These are phyloP conservation scores for Ustilago esculenta DNA, from an alignment of 1,284 basidiomycete genomes.

Conservation along the genomic window DNA sequence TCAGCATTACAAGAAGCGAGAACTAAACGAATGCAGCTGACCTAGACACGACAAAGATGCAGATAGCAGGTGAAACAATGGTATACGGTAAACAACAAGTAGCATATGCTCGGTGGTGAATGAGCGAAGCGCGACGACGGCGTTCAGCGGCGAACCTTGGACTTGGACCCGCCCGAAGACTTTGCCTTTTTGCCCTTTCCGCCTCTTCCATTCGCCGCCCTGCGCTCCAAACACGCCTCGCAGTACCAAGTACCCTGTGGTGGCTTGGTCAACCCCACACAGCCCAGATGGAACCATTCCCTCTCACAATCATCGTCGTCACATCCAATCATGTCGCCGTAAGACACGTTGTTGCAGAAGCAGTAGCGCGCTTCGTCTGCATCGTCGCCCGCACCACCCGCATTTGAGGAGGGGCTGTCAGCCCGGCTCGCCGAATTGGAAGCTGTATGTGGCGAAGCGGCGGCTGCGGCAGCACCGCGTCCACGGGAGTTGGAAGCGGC, in stretches of 20 bases:
- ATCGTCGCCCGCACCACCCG: slow-evolving; percentile 47
- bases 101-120: neutral
- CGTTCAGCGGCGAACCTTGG: slow-evolving; percentile 35
- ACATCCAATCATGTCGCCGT: slow-evolving; percentile 97
- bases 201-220: slow-evolving; percentile 34
- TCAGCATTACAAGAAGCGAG: neutral
- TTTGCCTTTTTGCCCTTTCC: slow-evolving; percentile 40
- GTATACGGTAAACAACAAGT: neutral
- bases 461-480: slow-evolving; percentile 21
- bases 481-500: slow-evolving; percentile 30
- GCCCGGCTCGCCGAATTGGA: slow-evolving; percentile 32
- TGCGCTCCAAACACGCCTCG: slow-evolving; percentile 62
- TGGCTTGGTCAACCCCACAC: slow-evolving; percentile 74
- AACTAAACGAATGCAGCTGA: slow-evolving; percentile 1
- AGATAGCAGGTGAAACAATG: neutral
- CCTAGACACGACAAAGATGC: too few relatives aligned
- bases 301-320: slow-evolving; percentile 86
- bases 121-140: too few relatives aligned
- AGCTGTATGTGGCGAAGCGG: slow-evolving; percentile 28
- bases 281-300: slow-evolving; percentile 90
- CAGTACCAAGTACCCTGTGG: slow-evolving; percentile 81
- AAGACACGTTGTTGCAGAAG: slow-evolving; percentile 84
- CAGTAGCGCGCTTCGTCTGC: slow-evolving; percentile 80
- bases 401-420: slow-evolving; percentile 22
- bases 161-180: slow-evolving; percentile 15